Conservation (phyloP, 2,329 filamentous ascomycete genomes). For the Hypoxylon sp. region DNA sequence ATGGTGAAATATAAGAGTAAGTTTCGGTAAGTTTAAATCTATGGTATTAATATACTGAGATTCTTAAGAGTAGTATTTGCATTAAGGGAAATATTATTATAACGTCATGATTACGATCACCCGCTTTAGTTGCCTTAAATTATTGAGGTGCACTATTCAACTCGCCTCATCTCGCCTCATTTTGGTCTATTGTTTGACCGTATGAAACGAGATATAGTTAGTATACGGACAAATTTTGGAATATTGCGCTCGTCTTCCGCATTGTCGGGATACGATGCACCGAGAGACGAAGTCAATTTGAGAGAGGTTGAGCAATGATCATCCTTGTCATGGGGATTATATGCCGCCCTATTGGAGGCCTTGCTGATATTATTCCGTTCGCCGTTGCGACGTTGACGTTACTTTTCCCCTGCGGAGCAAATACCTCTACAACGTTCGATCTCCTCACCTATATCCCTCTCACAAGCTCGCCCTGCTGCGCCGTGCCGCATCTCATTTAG, state of each 20-base stretch:
- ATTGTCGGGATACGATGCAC: slow-evolving; percentile 38
- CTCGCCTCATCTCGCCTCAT: background rate
- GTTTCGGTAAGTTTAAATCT: too few species aligned
- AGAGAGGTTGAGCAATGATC: slow-evolving; percentile 23
- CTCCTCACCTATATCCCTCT: slow-evolving; percentile 31
- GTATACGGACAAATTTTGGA: background rate
- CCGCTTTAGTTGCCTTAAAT: background rate
- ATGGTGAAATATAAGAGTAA: too few species aligned
- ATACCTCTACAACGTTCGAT: slow-evolving; percentile 20
- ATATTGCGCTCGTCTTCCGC: slow-evolving; percentile 17
- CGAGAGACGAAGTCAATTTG: slow-evolving; percentile 23
- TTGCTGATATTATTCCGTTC: slow-evolving; percentile 35
- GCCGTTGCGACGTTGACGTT: slow-evolving; percentile 33
- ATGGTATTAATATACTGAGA: too few species aligned
- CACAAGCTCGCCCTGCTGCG: slow-evolving; percentile 14
- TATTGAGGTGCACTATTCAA: background rate
- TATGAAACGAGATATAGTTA: slow-evolving; percentile 6
- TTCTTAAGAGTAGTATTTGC: too few species aligned
- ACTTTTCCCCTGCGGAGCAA: slow-evolving; percentile 15
- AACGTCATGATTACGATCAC: too few species aligned
- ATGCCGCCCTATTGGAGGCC: slow-evolving; percentile 26
- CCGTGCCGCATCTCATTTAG: slow-evolving; percentile 26
- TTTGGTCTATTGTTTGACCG: background rate
- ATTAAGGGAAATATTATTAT: too few species aligned
- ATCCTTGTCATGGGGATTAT: slow-evolving; percentile 28